Conservation (phyloP, 345 rosid genomes). For the Heritiera fomes region DNA sequence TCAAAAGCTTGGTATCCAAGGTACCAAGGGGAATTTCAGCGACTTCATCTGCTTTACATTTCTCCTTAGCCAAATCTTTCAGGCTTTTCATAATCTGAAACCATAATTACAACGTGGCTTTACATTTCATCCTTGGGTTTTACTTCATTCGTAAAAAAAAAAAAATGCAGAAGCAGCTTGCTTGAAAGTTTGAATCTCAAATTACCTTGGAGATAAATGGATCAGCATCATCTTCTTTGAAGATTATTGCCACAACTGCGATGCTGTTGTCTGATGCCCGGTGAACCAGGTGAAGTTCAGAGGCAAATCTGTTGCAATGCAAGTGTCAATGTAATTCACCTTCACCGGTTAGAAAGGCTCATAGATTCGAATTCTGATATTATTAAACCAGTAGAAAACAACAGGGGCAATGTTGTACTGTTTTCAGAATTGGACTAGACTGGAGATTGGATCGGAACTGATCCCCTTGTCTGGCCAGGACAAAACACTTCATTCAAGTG, state of each 20-base stretch:
- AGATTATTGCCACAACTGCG: conserved; percentile 59
- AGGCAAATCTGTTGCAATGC: conserved; percentile 49
- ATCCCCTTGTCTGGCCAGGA: neutral
- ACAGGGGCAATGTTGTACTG: neutral
- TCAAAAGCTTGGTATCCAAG: conserved; percentile 41
- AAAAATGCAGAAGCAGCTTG: too few relatives aligned
- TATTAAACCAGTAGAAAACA: neutral
- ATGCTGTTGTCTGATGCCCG: conserved; percentile 36
- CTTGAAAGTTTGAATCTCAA: neutral
- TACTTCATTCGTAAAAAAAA: too few relatives aligned
- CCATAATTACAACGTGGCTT: too few relatives aligned
- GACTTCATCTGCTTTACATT: conserved; percentile 29
- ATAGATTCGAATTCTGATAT: too few relatives aligned
- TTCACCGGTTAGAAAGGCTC: neutral
- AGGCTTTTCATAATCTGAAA: conserved; percentile 44
- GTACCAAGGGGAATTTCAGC: conserved; percentile 48
- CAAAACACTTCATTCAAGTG: too few relatives aligned
- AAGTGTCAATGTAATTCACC: neutral
- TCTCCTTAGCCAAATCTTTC: conserved; percentile 40
- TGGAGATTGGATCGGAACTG: neutral
- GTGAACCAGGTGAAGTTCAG: conserved; percentile 84
- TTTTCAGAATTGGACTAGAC: neutral
- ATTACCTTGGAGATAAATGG: conserved; percentile 49
- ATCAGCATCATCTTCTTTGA: conserved; percentile 43
- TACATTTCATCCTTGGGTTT: too few relatives aligned